Evolutionary conservation across 805 yeast genomes (phyloP).

Genomic region (Metschnikowia cerradonensis): DNA sequence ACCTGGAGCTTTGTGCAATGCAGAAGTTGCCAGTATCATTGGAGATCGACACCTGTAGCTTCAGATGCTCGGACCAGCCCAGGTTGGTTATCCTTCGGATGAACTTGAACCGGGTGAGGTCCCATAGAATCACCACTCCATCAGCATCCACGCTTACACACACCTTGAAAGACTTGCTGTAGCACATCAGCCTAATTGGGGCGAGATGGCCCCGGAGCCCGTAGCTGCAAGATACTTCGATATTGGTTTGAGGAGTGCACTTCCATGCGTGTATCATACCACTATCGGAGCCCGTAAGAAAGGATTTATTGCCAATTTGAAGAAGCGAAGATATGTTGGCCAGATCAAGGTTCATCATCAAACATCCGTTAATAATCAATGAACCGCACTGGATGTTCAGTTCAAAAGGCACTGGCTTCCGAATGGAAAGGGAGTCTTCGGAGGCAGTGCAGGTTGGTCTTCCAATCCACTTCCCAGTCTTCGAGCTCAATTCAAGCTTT

Average conservation of each 20-base stretch:
- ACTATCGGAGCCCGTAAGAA: slow-evolving; percentile 50
- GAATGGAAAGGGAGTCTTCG: slow-evolving; percentile 34
- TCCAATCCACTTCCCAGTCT: slow-evolving; percentile 48
- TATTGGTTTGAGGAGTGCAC: slow-evolving; percentile 26
- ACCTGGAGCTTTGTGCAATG: slow-evolving; percentile 22
- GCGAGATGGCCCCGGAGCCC: slow-evolving; percentile 57
- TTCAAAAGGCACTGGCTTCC: slow-evolving; percentile 24
- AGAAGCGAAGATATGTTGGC: slow-evolving; percentile 36
- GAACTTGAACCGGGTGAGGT: slow-evolving; percentile 47
- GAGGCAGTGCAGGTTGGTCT: slow-evolving; percentile 37
- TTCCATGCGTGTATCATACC: slow-evolving; percentile 64
- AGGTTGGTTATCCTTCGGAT: slow-evolving; percentile 36
- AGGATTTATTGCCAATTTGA: slow-evolving; percentile 38
- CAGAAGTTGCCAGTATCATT: slow-evolving; percentile 54
- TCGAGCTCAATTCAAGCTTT: slow-evolving; percentile 42
- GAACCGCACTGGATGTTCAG: slow-evolving; percentile 25
- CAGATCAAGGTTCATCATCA: slow-evolving; percentile 43
- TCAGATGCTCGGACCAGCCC: slow-evolving; percentile 18
- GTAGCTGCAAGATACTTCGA: slow-evolving; percentile 37
- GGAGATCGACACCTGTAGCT: slow-evolving; percentile 42
- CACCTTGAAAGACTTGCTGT: slow-evolving; percentile 50
- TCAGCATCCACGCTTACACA: slow-evolving; percentile 50
- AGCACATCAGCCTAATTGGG: slow-evolving; percentile 42
- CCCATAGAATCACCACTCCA: slow-evolving; percentile 65
- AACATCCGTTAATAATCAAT: slow-evolving; percentile 37